phyloP scores from a whole-genome alignment of 2,329 filamentous ascomycete species.

The Aspergillus clavatus region DNA sequence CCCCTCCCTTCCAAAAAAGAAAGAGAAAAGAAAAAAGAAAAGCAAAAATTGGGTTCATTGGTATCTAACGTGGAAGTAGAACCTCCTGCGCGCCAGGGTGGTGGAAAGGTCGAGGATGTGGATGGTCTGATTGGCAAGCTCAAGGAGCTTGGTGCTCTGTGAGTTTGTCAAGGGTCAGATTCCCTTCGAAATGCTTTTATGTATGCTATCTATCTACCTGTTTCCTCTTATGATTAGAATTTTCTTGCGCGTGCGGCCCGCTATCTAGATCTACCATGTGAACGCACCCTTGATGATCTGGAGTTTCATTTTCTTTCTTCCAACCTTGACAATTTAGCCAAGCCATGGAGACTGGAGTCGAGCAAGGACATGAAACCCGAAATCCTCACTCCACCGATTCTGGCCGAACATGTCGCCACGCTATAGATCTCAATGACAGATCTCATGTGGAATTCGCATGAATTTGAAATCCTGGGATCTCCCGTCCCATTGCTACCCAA shows the following conservation, averaged over 20 bases:
- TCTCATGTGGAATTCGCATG: not conserved
- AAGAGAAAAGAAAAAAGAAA: too few species aligned
- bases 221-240: conserved; percentile 1
- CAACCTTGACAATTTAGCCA: too few species aligned
- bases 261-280: not conserved
- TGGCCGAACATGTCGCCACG: too few species aligned
- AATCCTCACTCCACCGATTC: too few species aligned
- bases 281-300: not conserved
- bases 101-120: conserved; percentile 95
- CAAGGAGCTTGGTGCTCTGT: conserved; percentile 92
- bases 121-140: conserved; percentile 89
- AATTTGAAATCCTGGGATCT: too few species aligned
- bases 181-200: not conserved
- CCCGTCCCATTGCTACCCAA: too few species aligned
- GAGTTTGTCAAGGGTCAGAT: too few species aligned
- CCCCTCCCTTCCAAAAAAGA: too few species aligned
- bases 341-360: not conserved
- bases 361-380: too few species aligned
- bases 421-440: not conserved
- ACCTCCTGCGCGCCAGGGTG: conserved; percentile 80
- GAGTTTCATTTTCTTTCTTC: too few species aligned
- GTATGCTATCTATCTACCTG: not conserved
- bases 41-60: too few species aligned
- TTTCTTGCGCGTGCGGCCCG: not conserved
- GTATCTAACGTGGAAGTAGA: too few species aligned